phyloP scores from a whole-genome alignment of 768 basidiomycete species.

The Agaricus blazei region DNA sequence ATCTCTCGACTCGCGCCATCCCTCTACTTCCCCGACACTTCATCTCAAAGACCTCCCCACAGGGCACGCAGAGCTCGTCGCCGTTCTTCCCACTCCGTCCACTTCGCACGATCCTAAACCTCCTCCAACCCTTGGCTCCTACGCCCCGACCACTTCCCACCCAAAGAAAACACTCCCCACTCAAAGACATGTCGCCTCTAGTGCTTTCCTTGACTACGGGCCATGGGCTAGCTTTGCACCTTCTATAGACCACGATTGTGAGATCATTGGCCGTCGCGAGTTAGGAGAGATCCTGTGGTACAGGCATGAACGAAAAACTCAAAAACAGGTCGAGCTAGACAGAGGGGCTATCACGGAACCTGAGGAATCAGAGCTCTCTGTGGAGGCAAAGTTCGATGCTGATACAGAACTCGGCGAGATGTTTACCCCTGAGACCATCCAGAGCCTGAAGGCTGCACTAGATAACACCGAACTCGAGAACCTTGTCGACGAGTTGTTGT shows the following conservation, averaged over 20 bases:
- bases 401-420: slow-evolving; percentile 45
- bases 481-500: slow-evolving; percentile 64
- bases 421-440: slow-evolving; percentile 50
- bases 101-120: slow-evolving; percentile 27
- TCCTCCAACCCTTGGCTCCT: slow-evolving; percentile 52
- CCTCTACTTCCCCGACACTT: slow-evolving; percentile 28
- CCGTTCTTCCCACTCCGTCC: slow-evolving; percentile 63
- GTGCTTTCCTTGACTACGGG: slow-evolving; percentile 77
- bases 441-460: slow-evolving; percentile 55
- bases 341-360: slow-evolving; percentile 23
- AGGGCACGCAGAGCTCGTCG: slow-evolving; percentile 72
- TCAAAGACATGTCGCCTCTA: slow-evolving; percentile 54
- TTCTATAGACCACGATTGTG: slow-evolving; percentile 71
- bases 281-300: slow-evolving; percentile 57
- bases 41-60: slow-evolving; percentile 48
- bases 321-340: slow-evolving; percentile 20
- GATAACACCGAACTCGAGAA: slow-evolving; percentile 61
- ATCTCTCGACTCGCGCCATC: slow-evolving; percentile 49
- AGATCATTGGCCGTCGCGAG: slow-evolving; percentile 56
- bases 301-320: slow-evolving; percentile 38
- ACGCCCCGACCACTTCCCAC: slow-evolving; percentile 37
- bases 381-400: slow-evolving; percentile 21
- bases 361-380: slow-evolving; percentile 10
- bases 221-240: slow-evolving; percentile 74
- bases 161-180: slow-evolving; percentile 36